Base-by-base conservation (phyloP, 2,329 filamentous ascomycete genomes). In the Cladobotryum mycophilum region DNA sequence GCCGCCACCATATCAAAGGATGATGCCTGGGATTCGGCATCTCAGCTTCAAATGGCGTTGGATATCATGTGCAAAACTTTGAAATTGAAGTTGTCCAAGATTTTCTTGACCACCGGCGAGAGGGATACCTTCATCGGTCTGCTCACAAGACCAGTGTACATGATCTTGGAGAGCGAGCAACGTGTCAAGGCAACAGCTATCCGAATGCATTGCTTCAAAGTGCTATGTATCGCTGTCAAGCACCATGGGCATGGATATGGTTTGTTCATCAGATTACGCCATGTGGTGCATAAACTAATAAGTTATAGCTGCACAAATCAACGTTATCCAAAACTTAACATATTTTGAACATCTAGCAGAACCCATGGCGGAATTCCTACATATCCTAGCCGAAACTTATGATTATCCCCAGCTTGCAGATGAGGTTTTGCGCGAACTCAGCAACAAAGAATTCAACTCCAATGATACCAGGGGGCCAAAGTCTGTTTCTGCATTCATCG, bases 311-410 rank as follows among this genome's bases (percentile, higher is more conserved):
- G 93, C 93, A 2, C 93, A 99, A 76, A 97, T 95, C 44, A 95
- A 91, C 42, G 95, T 99, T 62, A 91, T 97, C 49, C 93, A 99
- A 68, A 97, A 93, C 64, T 73, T 99, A 58, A 96, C 93, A 5
- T 99, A 99, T 67, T 99, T 97, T 62, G 93, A 99, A 70, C 93
- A 99, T 68, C 74, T 99, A n/a, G 92, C 93, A 1, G 93, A 99
- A 64, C 93, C 93, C 1, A 99, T 99, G 93, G 93, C 93, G 33
- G 95, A 99, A 67, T 96, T 99, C 61, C 74, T 99, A 4, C 89
- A 97, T 61, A 99, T 97, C 62, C 76, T 99, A 22, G 86, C 91
- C 1, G 91, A 97, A 66, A 92, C 96, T 72, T 99, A 97, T 71
- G 93, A 99, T 70, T 95, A 97, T 65, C 88, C 91, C 14, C 93